Percentiles rank a stretch among this genome's conserved stretches.
These are phyloP conservation scores for Aurinia saxatilis DNA, from an alignment of 345 rosid genomes.

Conservation along the genomic window DNA sequence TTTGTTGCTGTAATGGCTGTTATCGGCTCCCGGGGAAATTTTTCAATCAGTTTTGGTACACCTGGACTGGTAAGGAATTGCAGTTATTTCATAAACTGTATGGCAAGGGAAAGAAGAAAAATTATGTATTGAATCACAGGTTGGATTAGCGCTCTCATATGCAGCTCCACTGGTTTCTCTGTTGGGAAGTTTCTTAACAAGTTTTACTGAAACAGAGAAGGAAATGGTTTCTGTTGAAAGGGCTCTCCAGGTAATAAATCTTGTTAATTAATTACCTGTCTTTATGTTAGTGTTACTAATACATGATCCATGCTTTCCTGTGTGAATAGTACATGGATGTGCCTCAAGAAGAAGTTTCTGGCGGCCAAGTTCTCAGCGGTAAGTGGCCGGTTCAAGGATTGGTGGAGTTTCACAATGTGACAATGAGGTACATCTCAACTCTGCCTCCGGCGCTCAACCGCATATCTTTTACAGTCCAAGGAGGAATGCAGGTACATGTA, in stretches of 20 bases:
- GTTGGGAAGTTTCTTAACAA: constrained; percentile 79
- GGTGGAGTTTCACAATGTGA: constrained; percentile 69
- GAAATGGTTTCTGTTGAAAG: constrained; percentile 96
- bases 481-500: constrained; percentile 59
- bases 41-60: constrained; percentile 63
- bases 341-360: constrained; percentile 65
- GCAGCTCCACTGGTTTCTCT: constrained; percentile 82
- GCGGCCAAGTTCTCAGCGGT: constrained; percentile 38
- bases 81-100: not conserved
- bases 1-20: constrained; percentile 78
- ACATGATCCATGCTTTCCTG: constrained; percentile 4
- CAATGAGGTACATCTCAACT: constrained; percentile 68
- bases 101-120: not conserved
- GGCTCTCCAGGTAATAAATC: constrained; percentile 57
- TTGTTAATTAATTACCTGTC: not conserved
- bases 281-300: constrained; percentile 3
- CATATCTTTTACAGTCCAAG: constrained; percentile 53
- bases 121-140: constrained; percentile 36
- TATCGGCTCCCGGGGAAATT: constrained; percentile 55
- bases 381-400: constrained; percentile 70
- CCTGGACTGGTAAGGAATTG: constrained; percentile 73
- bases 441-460: constrained; percentile 58
- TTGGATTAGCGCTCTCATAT: constrained; percentile 88
- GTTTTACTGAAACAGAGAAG: constrained; percentile 93
- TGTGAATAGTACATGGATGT: constrained; percentile 69